phyloP scores from a whole-genome alignment of 2,329 filamentous ascomycete genomes.

The Calonectria pteridis region DNA sequence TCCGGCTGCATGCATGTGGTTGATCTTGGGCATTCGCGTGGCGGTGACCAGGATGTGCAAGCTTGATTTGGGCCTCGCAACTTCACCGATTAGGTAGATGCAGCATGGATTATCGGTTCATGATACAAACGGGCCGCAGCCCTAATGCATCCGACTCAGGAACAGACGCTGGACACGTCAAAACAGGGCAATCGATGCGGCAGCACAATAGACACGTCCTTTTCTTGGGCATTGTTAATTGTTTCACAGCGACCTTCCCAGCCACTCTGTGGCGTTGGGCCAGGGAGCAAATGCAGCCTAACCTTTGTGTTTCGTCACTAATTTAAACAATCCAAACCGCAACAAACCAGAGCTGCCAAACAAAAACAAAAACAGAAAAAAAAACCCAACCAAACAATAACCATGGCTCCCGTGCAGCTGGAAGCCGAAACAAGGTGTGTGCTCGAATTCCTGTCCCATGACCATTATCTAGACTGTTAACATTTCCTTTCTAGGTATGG shows the following conservation, averaged over 20 bases:
- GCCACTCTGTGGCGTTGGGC: slow-evolving; percentile 29
- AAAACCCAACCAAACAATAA: slow-evolving; percentile 4
- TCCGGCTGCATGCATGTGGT: slow-evolving; percentile 7
- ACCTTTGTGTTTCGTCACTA: background rate
- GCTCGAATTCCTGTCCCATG: background rate
- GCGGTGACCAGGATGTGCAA: background rate
- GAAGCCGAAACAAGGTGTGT: slow-evolving; percentile 38
- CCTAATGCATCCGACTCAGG: background rate
- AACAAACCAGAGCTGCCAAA: background rate
- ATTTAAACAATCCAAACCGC: slow-evolving; percentile 10
- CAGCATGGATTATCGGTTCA: background rate
- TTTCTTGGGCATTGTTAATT: background rate
- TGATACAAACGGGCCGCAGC: background rate
- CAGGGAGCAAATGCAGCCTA: background rate
- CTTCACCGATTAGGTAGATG: background rate
- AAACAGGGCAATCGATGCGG: background rate
- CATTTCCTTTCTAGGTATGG: slow-evolving; percentile 26
- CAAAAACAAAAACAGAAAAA: background rate
- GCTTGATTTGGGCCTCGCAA: slow-evolving; percentile 6
- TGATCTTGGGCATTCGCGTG: slow-evolving; percentile 8
- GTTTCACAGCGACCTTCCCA: slow-evolving; percentile 7
- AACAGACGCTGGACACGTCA: slow-evolving; percentile 2
- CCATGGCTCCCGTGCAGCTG: slow-evolving; percentile 43
- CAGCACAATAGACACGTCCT: background rate
- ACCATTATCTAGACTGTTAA: background rate